Conservation (phyloP, 2,329 filamentous ascomycete genomes). For the Coniochaeta hoffmannii region DNA sequence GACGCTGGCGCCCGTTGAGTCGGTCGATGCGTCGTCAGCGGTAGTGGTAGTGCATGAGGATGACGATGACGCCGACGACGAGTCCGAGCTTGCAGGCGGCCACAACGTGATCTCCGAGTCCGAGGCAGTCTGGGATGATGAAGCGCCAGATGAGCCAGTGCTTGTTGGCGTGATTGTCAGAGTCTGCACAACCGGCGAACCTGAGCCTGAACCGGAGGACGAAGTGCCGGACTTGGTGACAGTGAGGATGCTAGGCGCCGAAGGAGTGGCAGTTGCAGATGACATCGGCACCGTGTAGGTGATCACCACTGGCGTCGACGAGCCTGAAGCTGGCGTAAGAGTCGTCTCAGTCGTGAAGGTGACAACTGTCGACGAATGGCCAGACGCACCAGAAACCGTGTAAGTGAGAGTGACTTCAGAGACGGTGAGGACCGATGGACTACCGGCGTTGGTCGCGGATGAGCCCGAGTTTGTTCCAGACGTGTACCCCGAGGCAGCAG, state of each 20-base stretch:
- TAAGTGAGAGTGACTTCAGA: constrained; percentile 6
- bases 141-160: background rate
- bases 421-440: background rate
- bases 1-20: background rate
- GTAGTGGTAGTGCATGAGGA: background rate
- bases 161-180: background rate
- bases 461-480: background rate
- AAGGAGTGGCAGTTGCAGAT: background rate
- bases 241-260: background rate
- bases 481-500: background rate
- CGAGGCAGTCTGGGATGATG: background rate
- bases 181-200: background rate
- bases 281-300: background rate
- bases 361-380: constrained; percentile 3
- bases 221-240: background rate
- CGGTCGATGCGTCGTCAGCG: background rate
- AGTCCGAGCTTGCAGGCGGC: background rate
- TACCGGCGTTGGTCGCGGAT: background rate
- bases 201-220: background rate
- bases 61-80: background rate
- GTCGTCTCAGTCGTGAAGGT: constrained; percentile 6
- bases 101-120: background rate
- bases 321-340: background rate
- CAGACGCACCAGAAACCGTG: constrained; percentile 4
- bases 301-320: constrained; percentile 5